Conservation (phyloP, 371 early-diverging fungal genomes). For the Gilbertella persicaria region DNA sequence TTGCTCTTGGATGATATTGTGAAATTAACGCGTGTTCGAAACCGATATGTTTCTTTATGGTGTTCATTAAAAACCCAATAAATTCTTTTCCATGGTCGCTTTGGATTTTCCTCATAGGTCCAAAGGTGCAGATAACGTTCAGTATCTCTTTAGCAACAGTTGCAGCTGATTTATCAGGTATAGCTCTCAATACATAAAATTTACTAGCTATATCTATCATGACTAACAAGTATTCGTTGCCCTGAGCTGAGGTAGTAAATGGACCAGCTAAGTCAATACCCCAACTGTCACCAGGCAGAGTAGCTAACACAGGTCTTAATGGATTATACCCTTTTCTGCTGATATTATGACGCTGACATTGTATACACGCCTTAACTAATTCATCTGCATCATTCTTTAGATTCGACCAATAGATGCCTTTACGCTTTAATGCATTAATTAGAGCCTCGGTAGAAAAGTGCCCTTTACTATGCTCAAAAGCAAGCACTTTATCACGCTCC, state of each 20-base stretch:
- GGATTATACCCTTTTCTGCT: constrained; percentile 5
- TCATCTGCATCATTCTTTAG: constrained; percentile 19
- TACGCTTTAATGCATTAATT: not conserved
- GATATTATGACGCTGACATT: constrained; percentile 11
- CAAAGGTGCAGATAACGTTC: not conserved
- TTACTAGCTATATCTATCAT: not conserved
- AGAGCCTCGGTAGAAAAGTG: too few relatives aligned
- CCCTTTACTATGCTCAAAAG: too few relatives aligned
- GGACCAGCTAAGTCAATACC: constrained; percentile 2
- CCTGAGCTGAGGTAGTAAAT: not conserved
- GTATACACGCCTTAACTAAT: constrained; percentile 9
- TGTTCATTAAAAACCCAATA: constrained; percentile 8
- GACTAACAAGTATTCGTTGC: not conserved
- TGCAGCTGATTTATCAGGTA: constrained; percentile 1
- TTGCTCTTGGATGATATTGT: constrained; percentile 27
- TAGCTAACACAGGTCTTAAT: constrained; percentile 7
- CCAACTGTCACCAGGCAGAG: constrained; percentile 9
- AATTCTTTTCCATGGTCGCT: constrained; percentile 36
- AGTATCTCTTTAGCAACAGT: constrained; percentile 1
- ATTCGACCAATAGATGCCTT: constrained; percentile 18
- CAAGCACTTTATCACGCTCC: too few relatives aligned
- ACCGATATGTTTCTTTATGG: not conserved
- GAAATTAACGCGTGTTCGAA: constrained; percentile 25
- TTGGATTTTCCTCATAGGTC: not conserved
- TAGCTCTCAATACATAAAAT: not conserved